Conservation (phyloP, 2,329 filamentous ascomycete genomes). For the Sporothrix mexicana region DNA sequence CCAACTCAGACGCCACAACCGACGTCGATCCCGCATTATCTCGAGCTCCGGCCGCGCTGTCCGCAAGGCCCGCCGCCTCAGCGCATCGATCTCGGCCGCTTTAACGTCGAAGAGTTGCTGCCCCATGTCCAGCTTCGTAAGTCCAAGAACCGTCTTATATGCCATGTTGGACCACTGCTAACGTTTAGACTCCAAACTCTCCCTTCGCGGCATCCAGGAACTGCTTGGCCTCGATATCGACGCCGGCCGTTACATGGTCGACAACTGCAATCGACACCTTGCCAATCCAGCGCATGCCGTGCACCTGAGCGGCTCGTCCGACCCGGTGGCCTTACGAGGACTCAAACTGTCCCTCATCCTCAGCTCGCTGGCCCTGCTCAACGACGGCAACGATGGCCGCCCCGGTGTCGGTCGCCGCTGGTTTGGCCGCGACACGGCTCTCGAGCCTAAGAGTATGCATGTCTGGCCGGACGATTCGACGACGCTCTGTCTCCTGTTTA, state of each 20-base stretch:
- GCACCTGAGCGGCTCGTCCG: slow-evolving; percentile 26
- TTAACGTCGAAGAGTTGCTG: slow-evolving; percentile 34
- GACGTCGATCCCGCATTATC: slow-evolving; percentile 31
- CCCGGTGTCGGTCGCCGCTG: slow-evolving; percentile 34
- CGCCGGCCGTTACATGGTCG: slow-evolving; percentile 17
- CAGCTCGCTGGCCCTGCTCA: slow-evolving; percentile 33
- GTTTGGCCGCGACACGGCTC: slow-evolving; percentile 25
- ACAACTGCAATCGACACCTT: slow-evolving; percentile 31
- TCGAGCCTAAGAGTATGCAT: slow-evolving; percentile 23
- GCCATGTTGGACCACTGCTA: neutral
- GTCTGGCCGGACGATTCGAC: slow-evolving; percentile 38
- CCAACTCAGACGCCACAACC: neutral
- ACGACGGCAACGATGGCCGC: neutral
- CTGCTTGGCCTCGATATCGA: slow-evolving; percentile 31
- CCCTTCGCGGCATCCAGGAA: slow-evolving; percentile 28
- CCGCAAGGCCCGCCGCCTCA: slow-evolving; percentile 33
- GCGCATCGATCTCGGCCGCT: slow-evolving; percentile 33
- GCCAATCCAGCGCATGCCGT: slow-evolving; percentile 29
- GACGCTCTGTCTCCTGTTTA: slow-evolving; percentile 19
- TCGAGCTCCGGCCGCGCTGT: slow-evolving; percentile 37
- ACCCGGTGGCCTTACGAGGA: slow-evolving; percentile 32
- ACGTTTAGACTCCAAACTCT: slow-evolving; percentile 30
- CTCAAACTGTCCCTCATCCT: slow-evolving; percentile 35
- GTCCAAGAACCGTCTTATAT: neutral
- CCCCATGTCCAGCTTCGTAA: slow-evolving; percentile 36